phyloP scores from a whole-genome alignment of 1,284 basidiomycete species.

The Ustilago hordei region DNA sequence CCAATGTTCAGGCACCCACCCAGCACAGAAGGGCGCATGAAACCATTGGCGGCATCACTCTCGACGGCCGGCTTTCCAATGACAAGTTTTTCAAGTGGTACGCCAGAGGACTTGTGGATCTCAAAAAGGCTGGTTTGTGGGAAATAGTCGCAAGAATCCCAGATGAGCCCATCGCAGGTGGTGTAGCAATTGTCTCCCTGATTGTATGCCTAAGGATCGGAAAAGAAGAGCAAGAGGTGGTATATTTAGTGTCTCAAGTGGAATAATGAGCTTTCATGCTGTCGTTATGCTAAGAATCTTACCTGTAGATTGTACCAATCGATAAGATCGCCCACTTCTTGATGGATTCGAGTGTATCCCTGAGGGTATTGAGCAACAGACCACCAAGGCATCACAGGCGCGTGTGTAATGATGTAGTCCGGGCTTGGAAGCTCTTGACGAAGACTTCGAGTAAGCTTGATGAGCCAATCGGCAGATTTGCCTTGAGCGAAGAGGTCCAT shows the following conservation, averaged over 20 bases:
- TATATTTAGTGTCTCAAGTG: background rate
- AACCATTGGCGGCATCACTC: slow-evolving; percentile 75
- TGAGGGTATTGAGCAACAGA: slow-evolving; percentile 31
- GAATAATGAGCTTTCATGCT: no score
- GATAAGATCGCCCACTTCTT: slow-evolving; percentile 52
- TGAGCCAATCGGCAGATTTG: slow-evolving; percentile 42
- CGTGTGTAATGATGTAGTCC: slow-evolving; percentile 67
- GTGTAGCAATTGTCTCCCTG: slow-evolving; percentile 37
- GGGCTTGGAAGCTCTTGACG: slow-evolving; percentile 71
- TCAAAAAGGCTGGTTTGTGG: slow-evolving; percentile 75
- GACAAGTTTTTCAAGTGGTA: slow-evolving; percentile 73
- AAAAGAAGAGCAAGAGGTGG: background rate
- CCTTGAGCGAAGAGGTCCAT: slow-evolving; percentile 59
- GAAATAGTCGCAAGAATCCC: slow-evolving; percentile 73
- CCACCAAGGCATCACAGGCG: slow-evolving; percentile 65
- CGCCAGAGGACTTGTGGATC: slow-evolving; percentile 74
- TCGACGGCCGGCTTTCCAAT: slow-evolving; percentile 76
- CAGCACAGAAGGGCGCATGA: slow-evolving; percentile 73
- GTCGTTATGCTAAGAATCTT: background rate
- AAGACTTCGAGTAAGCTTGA: slow-evolving; percentile 71
- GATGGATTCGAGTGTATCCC: slow-evolving; percentile 44
- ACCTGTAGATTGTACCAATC: slow-evolving; percentile 72
- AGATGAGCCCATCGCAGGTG: slow-evolving; percentile 72
- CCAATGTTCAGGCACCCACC: slow-evolving; percentile 75
- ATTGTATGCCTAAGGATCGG: slow-evolving; percentile 49